Evolutionary conservation across 495 filamentous ascomycete genomes (phyloP), one percentile per base, ranked within the genome.

Genomic region (Parathielavia hyrcaniae): DNA sequence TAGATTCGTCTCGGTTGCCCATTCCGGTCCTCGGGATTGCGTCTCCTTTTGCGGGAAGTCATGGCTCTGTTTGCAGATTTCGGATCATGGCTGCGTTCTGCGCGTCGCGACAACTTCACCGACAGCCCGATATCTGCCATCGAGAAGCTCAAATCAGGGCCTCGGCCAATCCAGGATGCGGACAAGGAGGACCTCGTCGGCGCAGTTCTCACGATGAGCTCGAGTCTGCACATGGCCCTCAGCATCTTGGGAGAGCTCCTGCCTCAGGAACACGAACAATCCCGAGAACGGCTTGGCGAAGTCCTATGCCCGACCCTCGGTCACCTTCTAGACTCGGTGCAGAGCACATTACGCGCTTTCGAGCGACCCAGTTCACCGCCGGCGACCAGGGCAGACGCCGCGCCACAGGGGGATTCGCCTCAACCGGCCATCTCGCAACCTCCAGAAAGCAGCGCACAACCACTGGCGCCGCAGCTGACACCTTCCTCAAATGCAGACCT

Each of bases 111-210:
- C 6, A 47, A 50, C 53, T 41, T 59, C 52, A 53, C 61, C 11
- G 59, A 60, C 39, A 65, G 53, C 54, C 64, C 68, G 38, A 35
- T 70, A 40, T 45, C 62, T 8, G 55, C 60, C 48, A 47, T 70
- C 10, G 59, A 67, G 55, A 51, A 55, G 58, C 68, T 70, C 17
- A 61, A 57, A 56, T 32, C 56, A 32, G 57, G 55, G 19, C 55
- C 65, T 16, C 56, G 48, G 38, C 60, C 66, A 17, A 55, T 70
- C 13, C 48, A 40, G 9, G 61, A 64, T 32, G 56, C 57, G 26
- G 68, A 69, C 46, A 69, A 67, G 46, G 68, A 70, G 46, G 49
- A 55, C 9, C 56, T 70, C 16, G 61, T 70, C 23, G 68, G 66
- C 20, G 68, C 66, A 8, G 61, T 69, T 14, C 52, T 70, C 47